Conservation (phyloP, 345 rosid genomes). For the Rhodomyrtus tomentosa region DNA sequence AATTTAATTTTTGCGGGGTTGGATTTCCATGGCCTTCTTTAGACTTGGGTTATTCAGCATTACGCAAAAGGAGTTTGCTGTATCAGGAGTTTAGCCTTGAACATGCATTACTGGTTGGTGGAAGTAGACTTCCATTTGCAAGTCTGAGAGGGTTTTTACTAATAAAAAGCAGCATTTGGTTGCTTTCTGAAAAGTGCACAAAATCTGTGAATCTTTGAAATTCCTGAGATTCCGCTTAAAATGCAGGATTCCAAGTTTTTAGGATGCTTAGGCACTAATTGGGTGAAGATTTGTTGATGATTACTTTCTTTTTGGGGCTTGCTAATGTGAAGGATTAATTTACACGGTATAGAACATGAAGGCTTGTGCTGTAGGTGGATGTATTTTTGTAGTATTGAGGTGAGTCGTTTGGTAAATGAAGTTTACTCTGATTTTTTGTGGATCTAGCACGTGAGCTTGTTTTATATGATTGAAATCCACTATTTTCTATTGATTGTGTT, state of each 20-base stretch:
- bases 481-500: not conserved
- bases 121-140: not conserved
- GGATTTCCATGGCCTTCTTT: not conserved
- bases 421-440: not conserved
- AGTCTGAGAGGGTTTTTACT: not conserved
- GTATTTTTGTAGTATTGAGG: not conserved
- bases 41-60: not conserved
- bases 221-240: not conserved
- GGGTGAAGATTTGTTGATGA: not conserved
- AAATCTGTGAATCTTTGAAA: not conserved
- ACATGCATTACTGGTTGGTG: not conserved
- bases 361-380: not conserved
- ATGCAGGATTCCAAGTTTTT: not conserved
- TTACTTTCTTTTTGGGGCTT: not conserved
- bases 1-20: not conserved
- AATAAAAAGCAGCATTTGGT: not conserved
- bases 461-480: not conserved
- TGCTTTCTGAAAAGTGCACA: not conserved
- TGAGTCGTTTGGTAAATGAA: not conserved
- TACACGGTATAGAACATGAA: not conserved
- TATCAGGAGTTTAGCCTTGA: not conserved
- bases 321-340: not conserved
- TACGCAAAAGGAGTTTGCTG: not conserved
- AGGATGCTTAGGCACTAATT: not conserved
- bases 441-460: not conserved